Evolutionary conservation across 441 rosid genomes (phyloP), one percentile per base, ranked within the genome.

Genomic region (Populus hybrid): DNA sequence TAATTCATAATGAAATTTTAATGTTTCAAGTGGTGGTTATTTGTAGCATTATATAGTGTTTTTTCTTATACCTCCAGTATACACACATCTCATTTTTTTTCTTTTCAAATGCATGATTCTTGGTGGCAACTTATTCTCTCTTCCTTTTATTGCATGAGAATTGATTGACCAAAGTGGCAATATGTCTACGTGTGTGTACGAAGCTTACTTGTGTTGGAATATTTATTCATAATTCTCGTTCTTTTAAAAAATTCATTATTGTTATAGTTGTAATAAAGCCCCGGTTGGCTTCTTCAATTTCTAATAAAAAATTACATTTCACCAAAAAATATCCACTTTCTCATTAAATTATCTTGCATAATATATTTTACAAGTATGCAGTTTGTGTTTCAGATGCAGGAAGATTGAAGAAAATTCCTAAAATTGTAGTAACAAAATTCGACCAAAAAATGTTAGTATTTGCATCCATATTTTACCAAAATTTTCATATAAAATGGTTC

Each of bases 381-480:
- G 4, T 8, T 31, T 40, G 77, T 11, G 42, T 53, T 75, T 69
- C 59, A 56, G 21, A 36, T 70, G 28, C 74, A 63, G 70, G 70
- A 70, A 70, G 45, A 36, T 11, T 21, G n/a, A 63, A 42, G 18
- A 65, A 68, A 59, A 38, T 8, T 12, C 16, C 12, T 38, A 35
- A 16, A n/a, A 75, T 66, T 74, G 26, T 45, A 38, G 28, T 40
- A 33, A 38, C 40, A 24, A 63, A 16, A n/a, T 20, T 80, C 20
- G 80, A 78, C 72, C 64, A 69, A 4, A 77, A 79, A 24, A 64
- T 69, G 86, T 82, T 82, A 75, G 79, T 68, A 50, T 12, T 16
- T 33, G 7, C 42, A 33, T 31, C 9, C 42, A 21, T 0, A 28
- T 42, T 18, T 53, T 53, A 53, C 56, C 68, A 11, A 38, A 18